These are phyloP conservation scores for Ciborinia camelliae DNA, from an alignment of 2,329 filamentous ascomycete species.

Conservation along the genomic window DNA sequence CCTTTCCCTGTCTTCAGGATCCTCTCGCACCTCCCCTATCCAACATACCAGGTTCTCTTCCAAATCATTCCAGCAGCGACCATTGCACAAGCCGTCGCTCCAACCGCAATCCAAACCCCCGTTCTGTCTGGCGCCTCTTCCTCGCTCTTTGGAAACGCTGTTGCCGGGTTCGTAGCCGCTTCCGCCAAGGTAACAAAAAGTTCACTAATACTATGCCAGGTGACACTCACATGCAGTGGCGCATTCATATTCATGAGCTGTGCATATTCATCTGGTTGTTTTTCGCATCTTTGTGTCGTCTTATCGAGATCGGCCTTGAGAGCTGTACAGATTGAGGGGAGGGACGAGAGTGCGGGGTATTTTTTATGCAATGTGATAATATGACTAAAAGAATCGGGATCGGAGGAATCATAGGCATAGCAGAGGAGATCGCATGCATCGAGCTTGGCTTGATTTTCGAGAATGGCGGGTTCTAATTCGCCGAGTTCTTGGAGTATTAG, in stretches of 20 bases:
- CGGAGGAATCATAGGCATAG: constrained; percentile 94
- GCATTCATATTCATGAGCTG: constrained; percentile 80
- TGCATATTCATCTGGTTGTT: constrained; percentile 91
- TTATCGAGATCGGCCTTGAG: constrained; percentile 95
- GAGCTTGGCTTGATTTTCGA: constrained; percentile 87
- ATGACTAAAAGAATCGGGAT: constrained; percentile 92
- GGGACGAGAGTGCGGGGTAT: constrained; percentile 79
- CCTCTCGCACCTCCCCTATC: background rate
- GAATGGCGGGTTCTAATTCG: constrained; percentile 88
- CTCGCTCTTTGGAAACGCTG: constrained; percentile 83
- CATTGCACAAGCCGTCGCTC: constrained; percentile 64
- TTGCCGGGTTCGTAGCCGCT: constrained; percentile 83
- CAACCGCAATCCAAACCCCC: constrained; percentile 79
- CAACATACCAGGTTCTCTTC: constrained; percentile 41
- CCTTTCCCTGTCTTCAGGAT: background rate
- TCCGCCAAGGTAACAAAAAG: constrained; percentile 91
- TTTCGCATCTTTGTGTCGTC: constrained; percentile 87
- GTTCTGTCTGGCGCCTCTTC: constrained; percentile 82
- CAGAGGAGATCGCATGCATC: constrained; percentile 92
- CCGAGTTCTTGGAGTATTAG: constrained; percentile 93
- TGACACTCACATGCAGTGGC: constrained; percentile 90
- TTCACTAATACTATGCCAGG: constrained; percentile 90
- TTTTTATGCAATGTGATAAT: constrained; percentile 77
- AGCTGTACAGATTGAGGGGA: constrained; percentile 88
- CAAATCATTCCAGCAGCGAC: constrained; percentile 64